These are phyloP conservation scores for Mycothermus thermophilus DNA, from an alignment of 495 filamentous ascomycete species.

Conservation along the genomic window DNA sequence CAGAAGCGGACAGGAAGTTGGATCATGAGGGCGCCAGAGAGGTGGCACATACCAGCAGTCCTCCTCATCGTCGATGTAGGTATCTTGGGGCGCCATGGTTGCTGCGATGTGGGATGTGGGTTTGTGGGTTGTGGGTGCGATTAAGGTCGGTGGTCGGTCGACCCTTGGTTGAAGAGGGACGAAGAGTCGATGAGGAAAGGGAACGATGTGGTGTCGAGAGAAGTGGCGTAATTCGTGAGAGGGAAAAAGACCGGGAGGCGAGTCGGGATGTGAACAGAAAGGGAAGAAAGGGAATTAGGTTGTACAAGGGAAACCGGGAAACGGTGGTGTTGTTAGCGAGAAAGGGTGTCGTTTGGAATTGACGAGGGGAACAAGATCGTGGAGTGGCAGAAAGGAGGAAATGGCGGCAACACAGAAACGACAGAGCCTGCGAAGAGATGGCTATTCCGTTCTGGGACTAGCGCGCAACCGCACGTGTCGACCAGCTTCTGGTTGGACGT, in stretches of 20 bases:
- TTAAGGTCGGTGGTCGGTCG: too few relatives aligned
- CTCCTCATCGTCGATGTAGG: constrained; percentile 94
- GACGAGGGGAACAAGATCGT: constrained; percentile 16
- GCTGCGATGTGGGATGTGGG: constrained; percentile 26
- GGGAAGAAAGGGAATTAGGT: too few relatives aligned
- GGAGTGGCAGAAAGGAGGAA: constrained; percentile 12
- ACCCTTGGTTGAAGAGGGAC: too few relatives aligned
- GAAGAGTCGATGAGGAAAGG: too few relatives aligned
- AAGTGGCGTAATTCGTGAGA: too few relatives aligned
- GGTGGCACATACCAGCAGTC: constrained; percentile 58
- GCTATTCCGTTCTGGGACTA: constrained; percentile 11
- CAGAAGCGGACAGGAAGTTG: neutral
- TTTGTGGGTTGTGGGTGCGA: neutral
- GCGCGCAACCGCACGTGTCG: constrained; percentile 14
- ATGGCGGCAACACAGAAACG: constrained; percentile 18
- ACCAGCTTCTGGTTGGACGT: constrained; percentile 3
- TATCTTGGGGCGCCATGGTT: constrained; percentile 71
- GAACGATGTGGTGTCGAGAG: too few relatives aligned
- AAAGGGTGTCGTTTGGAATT: constrained; percentile 14
- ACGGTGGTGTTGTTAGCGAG: neutral
- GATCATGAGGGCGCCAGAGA: neutral
- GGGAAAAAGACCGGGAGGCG: too few relatives aligned
- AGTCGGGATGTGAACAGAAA: too few relatives aligned
- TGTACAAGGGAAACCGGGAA: neutral
- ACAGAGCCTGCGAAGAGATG: constrained; percentile 7